These are phyloP conservation scores for Podospora comata DNA, from an alignment of 495 filamentous ascomycete genomes.

Conservation along the genomic window DNA sequence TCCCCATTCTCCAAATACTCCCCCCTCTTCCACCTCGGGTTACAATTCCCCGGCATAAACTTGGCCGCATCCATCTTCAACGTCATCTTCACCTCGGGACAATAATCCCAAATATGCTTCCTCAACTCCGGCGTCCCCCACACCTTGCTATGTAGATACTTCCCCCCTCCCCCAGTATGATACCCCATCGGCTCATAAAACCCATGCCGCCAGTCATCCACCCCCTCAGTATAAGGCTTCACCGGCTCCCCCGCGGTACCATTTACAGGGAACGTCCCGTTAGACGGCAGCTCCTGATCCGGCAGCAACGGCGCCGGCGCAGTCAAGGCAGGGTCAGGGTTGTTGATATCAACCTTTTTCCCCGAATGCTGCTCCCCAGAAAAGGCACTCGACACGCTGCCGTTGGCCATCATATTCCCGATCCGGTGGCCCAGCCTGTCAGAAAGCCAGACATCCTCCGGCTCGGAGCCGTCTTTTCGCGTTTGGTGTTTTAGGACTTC, in stretches of 20 bases:
- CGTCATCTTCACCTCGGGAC: slow-evolving; percentile 53
- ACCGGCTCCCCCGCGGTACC: slow-evolving; percentile 20
- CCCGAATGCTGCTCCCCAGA: slow-evolving; percentile 44
- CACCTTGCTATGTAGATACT: slow-evolving; percentile 34
- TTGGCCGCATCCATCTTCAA: slow-evolving; percentile 46
- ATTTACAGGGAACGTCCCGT: slow-evolving; percentile 6
- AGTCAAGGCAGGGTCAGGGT: not conserved
- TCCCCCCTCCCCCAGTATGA: slow-evolving; percentile 47
- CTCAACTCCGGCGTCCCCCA: slow-evolving; percentile 43
- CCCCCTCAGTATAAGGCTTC: slow-evolving; percentile 31
- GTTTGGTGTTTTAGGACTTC: slow-evolving; percentile 43
- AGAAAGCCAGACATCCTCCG: slow-evolving; percentile 52
- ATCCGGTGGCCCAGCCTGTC: slow-evolving; percentile 44
- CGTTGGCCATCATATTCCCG: slow-evolving; percentile 43
- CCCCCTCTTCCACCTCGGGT: slow-evolving; percentile 39
- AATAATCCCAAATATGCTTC: slow-evolving; percentile 50
- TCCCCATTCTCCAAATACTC: slow-evolving; percentile 14
- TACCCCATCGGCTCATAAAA: slow-evolving; percentile 54
- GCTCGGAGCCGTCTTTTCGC: slow-evolving; percentile 35
- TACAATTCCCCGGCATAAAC: slow-evolving; percentile 40
- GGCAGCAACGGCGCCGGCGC: not conserved
- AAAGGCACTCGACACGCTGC: slow-evolving; percentile 41
- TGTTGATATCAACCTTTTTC: slow-evolving; percentile 19
- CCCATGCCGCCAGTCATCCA: slow-evolving; percentile 46
- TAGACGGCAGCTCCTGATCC: not conserved